Evolutionary conservation across 2,329 filamentous ascomycete genomes (phyloP), one percentile per base, ranked within the genome.

Genomic region (Ceratocystis papillata): DNA sequence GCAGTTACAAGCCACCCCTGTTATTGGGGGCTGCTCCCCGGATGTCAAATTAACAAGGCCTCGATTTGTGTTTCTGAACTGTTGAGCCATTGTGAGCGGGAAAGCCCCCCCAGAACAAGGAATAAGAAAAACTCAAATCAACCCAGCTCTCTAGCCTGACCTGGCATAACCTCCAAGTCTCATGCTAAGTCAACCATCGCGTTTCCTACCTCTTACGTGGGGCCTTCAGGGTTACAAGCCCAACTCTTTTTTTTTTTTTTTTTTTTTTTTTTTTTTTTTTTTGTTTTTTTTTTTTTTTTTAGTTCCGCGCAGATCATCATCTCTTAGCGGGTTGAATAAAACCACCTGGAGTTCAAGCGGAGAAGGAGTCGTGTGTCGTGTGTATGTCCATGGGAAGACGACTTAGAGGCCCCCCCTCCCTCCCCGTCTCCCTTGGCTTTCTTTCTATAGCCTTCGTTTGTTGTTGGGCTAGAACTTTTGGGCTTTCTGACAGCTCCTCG

Each of bases 101-200:
- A 59, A 37, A 33, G 12, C 3, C 28, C 15, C 15, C 5, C 53
- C 28, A 17, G 53, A 30, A 33, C 28, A 59, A 59, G 53, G 53
- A 30, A 59, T 28, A 59, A 37, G 37, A 37, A 37, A 59, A 59
- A 59, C 53, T 59, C 53, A 59, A 59, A 59, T 59, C 48, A 50
- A 53, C 20, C 10, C 10, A 33, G 28, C 53, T 30, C 7, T 15
- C 2, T 33, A 59, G 53, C 25, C n/a, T 17, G 22, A 59, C 17
- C 53, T 37, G 8, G 37, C 37, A 37, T 37, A 37, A 37, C 37
- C 3, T 37, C 28, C 28, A 8, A 20, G 53, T 59, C 53, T 33
- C 28, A 59, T 17, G 8, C 17, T 7, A n/a, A 33, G 53, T 30
- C 15, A 37, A n/a, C 53, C 53, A 50, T 20, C 15, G 7, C 45